A percentile compares a stretch with the other conserved stretches of the same genome.
phyloP scores from a whole-genome alignment of 495 filamentous ascomycete genomes.

The Hyaloscypha finlandica region DNA sequence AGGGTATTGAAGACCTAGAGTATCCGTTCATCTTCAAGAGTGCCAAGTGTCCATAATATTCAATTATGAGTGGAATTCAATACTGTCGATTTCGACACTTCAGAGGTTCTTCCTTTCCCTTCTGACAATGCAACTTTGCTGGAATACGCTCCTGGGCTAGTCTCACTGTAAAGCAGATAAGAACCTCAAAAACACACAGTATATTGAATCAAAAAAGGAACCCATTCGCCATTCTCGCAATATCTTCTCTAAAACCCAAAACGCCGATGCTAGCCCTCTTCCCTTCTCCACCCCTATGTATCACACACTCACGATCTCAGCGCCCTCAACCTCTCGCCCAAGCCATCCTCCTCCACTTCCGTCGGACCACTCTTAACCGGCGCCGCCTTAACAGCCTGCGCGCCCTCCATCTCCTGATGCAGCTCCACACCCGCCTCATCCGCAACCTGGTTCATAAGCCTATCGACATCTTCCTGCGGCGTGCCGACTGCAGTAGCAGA shows the following conservation, averaged over 20 bases:
- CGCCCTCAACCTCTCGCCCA: conserved; percentile 59
- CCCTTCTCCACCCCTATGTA: conserved; percentile 3
- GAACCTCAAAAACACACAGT: neutral
- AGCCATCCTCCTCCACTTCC: conserved; percentile 62
- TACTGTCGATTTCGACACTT: no score
- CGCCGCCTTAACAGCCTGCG: conserved; percentile 54
- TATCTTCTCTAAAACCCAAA: conserved; percentile 8
- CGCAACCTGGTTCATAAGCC: conserved; percentile 75
- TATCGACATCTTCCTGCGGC: conserved; percentile 81
- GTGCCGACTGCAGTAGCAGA: conserved; percentile 73
- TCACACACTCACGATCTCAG: conserved; percentile 35
- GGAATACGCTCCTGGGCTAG: neutral
- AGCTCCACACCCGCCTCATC: conserved; percentile 82
- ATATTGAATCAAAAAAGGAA: neutral
- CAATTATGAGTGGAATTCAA: no score
- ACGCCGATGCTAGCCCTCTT: conserved; percentile 7
- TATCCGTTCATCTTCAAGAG: no score
- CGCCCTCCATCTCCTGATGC: conserved; percentile 65
- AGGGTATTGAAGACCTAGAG: no score
- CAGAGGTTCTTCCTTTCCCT: no score
- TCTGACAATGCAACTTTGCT: neutral
- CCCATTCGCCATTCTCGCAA: neutral
- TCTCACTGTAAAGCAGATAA: neutral
- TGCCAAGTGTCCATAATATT: no score
- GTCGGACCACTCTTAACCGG: conserved; percentile 55